Conservation (phyloP, 257 asterid genomes). For the Solanum appendiculatum region DNA sequence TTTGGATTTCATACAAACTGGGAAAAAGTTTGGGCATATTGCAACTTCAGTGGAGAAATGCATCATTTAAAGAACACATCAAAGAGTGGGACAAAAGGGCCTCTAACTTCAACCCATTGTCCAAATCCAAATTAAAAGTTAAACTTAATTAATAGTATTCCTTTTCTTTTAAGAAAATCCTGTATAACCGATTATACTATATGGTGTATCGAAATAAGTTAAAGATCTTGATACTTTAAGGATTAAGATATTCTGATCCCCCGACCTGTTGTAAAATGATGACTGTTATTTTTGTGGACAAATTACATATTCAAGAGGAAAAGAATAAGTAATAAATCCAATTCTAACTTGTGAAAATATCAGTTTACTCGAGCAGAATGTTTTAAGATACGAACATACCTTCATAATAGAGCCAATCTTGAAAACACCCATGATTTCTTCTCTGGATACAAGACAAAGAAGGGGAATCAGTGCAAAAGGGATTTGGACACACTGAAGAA, state of each 20-base stretch:
- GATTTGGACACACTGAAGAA: conserved; percentile 72
- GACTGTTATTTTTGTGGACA: background rate
- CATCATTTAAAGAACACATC: background rate
- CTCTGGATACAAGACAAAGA: conserved; percentile 64
- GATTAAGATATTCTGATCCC: background rate
- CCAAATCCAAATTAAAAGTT: background rate
- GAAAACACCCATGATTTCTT: conserved; percentile 77
- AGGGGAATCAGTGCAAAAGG: conserved; percentile 80
- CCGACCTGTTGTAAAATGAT: background rate
- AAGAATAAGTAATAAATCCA: background rate
- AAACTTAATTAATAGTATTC: background rate
- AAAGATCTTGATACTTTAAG: background rate
- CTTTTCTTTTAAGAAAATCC: background rate
- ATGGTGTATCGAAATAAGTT: background rate
- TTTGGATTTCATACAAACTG: background rate
- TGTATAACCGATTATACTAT: background rate
- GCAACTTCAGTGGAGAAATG: background rate
- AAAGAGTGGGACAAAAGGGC: background rate
- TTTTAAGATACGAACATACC: conserved; percentile 21
- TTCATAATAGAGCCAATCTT: conserved; percentile 51
- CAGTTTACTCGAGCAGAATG: background rate
- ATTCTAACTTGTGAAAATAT: background rate
- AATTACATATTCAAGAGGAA: background rate
- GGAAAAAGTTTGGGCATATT: background rate
- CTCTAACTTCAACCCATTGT: background rate